Base-by-base conservation (phyloP, 768 basidiomycete species). In the Rhodotorula diobovata region DNA sequence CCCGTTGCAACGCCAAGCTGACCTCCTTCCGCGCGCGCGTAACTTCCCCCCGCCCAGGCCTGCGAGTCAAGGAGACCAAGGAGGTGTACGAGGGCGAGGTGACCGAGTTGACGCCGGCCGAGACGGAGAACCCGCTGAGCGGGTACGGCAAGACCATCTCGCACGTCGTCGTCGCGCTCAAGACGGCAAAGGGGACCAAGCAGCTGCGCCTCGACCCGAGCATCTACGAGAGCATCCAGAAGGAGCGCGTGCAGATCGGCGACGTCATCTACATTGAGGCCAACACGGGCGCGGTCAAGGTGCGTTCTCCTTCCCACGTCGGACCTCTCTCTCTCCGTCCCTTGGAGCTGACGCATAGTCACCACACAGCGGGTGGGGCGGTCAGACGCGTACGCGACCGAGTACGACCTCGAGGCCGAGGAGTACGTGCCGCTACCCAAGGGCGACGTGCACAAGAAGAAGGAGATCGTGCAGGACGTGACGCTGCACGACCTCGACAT, bases 21-120 rank as follows among this genome's bases (percentile, higher is more conserved):
- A 43, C 41, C 41, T 7, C 21, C 59, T 15, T 39, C 9, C 51
- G 32, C n/a, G 25, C 50, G 12, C 15, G 39, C 41, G 25, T 23
- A 28, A 32, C 11, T 39, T 30, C 30, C 21, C 23, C 23, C 4
- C 8, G 12, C 54, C 46, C 79, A 94, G 94, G 95, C 58, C 85
- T 98, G 48, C 87, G 95, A 80, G 96, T 98, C 84, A 98, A 98
- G 81, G 96, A 98, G 81, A 97, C 94, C 12, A 98, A 99, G 80
- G 93, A 96, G 78, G 93, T 98, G 14, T 98, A 94, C 81, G 95
- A 98, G 80, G 95, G 96, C 70, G 95, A 99, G 82, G 90, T 99
- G 28, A 98, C 95, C 16, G 95, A 98, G 78, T 82, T 98, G 70
- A 96, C 95, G 8, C 96, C 96, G 6, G 87, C 91, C 32, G 96